Evolutionary conservation across 805 yeast genomes (phyloP), one percentile per base, ranked within the genome.

Genomic region (Kodamaea laetipori): DNA sequence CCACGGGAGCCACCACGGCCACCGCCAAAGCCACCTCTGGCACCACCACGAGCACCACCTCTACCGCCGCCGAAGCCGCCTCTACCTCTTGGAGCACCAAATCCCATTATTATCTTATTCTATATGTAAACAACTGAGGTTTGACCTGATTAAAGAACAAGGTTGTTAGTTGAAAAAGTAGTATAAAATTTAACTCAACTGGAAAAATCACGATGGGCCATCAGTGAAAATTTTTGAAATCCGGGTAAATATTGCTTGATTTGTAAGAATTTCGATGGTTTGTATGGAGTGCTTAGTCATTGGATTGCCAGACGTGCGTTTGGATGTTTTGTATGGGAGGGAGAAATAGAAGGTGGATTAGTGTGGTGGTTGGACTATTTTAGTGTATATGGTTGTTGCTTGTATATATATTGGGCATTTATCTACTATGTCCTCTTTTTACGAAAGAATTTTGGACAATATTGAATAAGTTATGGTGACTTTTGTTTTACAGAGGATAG

Each of bases 41-140:
- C 66, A 37, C 64, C 66, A 54, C 76, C 71, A 27, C 45, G 40
- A 10, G 51, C 55, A 45, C 80, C 77, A 42, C 63, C 46, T 48
- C 53, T 34, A 37, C 78, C 78, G 41, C 80, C 70, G 45, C 73
- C 67, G 50, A 77, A 76, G 44, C 81, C 73, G 34, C 78, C 77
- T 56, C 73, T 60, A 56, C 87, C 84, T 71, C 86, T 76, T 56
- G 86, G 81, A 70, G 83, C 81, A 65, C 68, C 69, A 56, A 83
- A 84, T 64, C 92, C 88, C 95, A 88, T 87, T 74, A 43, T 61
- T 40, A 40, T 43, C 41, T 26, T 37, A 38, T 35, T 25, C 25
- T 35, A 10, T 39, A 15, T 3, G 25, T 42, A 35, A 27, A 27
- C 30, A 26, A 30, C 21, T 30, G 32, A 39, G 33, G 32, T 35